These are phyloP conservation scores for Hanseniaspora taiwanica DNA, from an alignment of 805 yeast genomes.

Conservation along the genomic window DNA sequence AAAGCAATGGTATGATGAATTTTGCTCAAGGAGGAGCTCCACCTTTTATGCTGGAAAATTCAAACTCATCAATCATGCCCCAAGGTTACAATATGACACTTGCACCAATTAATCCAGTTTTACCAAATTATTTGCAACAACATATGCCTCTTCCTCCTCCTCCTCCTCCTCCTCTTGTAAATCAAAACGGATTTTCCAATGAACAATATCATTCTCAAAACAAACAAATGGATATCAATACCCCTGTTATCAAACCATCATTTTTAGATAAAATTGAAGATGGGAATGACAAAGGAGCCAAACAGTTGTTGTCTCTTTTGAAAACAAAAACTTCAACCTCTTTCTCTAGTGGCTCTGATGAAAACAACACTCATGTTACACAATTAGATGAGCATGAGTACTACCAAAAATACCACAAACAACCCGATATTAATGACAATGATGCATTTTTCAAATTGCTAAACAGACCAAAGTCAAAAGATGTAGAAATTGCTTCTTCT, in stretches of 20 bases:
- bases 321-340: too few relatives aligned
- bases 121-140: slow-evolving; percentile 1
- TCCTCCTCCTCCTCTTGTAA: too few relatives aligned
- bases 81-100: slow-evolving; percentile 4
- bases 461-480: slow-evolving; percentile 7
- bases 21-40: not conserved
- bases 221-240: too few relatives aligned
- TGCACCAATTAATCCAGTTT: slow-evolving; percentile 1
- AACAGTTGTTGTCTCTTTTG: slow-evolving; percentile 27
- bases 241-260: slow-evolving; percentile 25
- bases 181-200: too few relatives aligned
- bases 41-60: slow-evolving; percentile 1
- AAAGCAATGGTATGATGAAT: too few relatives aligned
- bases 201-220: too few relatives aligned
- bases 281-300: not conserved
- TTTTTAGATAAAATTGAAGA: slow-evolving; percentile 3
- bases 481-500: slow-evolving; percentile 13
- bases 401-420: not conserved
- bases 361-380: not conserved
- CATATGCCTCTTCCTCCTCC: slow-evolving; percentile 8
- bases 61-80: slow-evolving; percentile 5
- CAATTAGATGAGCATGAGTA: not conserved
- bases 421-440: slow-evolving; percentile 1
- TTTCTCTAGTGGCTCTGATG: too few relatives aligned
- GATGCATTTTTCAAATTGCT: not conserved